Conservation (phyloP, 192 early-diverging fungal genomes). For the Helicostylum pulchrum region DNA sequence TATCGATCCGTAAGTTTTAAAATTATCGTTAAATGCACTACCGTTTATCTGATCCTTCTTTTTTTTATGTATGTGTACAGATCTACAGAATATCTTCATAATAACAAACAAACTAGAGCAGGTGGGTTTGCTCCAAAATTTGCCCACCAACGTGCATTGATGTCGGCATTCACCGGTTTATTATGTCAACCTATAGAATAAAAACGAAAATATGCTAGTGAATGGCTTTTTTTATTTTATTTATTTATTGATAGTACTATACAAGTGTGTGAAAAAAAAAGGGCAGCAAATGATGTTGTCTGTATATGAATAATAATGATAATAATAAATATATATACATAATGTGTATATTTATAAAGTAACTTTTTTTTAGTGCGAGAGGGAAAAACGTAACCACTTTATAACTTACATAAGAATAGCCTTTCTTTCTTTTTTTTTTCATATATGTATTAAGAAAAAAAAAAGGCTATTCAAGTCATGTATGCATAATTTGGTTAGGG, state of each 20-base stretch:
- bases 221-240: background rate
- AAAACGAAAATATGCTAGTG: background rate
- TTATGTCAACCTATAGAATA: conserved; percentile 15
- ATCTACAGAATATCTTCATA: conserved; percentile 30
- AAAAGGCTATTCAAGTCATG: too few species aligned
- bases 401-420: background rate
- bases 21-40: background rate
- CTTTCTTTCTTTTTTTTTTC: background rate
- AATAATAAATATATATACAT: too few species aligned
- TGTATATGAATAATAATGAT: too few species aligned
- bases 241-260: background rate
- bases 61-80: conserved; percentile 11
- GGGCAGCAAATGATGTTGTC: too few species aligned
- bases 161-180: conserved; percentile 23
- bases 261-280: background rate
- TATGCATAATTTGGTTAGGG: too few species aligned
- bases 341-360: too few species aligned
- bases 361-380: too few species aligned
- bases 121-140: conserved; percentile 45
- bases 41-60: background rate
- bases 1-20: conserved; percentile 50
- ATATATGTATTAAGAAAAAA: too few species aligned
- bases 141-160: conserved; percentile 40
- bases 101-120: conserved; percentile 34
- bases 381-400: background rate